Evolutionary conservation across 2,329 filamentous ascomycete genomes (phyloP).

Genomic region (Elsinoe australis): DNA sequence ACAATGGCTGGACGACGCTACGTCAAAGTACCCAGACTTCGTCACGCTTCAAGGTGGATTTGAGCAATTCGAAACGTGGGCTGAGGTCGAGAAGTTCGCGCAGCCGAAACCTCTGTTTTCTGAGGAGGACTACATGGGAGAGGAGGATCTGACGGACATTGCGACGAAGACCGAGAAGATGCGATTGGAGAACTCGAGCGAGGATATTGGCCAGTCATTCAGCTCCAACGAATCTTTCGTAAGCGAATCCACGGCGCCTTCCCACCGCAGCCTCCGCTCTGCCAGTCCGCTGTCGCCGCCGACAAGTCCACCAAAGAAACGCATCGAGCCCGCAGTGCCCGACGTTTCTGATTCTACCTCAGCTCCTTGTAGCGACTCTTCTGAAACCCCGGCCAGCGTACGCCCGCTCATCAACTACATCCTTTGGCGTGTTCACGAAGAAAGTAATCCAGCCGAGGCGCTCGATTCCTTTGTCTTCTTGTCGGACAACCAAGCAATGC

Average conservation of each 20-base stretch:
- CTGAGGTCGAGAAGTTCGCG: slow-evolving; percentile 42
- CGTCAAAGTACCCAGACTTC: slow-evolving; percentile 36
- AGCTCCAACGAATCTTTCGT: slow-evolving; percentile 39
- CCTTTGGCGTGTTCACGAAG: slow-evolving; percentile 45
- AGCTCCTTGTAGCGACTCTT: background rate
- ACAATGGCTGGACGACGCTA: slow-evolving; percentile 46
- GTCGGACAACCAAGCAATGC: slow-evolving; percentile 42
- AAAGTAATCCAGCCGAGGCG: slow-evolving; percentile 40
- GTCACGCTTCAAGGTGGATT: slow-evolving; percentile 43
- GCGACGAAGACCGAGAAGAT: slow-evolving; percentile 24
- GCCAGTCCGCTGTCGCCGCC: slow-evolving; percentile 26
- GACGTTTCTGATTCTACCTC: too few species aligned
- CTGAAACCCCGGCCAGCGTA: slow-evolving; percentile 22
- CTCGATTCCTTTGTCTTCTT: slow-evolving; percentile 46
- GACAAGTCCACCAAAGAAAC: slow-evolving; percentile 27
- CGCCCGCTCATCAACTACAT: slow-evolving; percentile 46
- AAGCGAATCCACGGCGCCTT: slow-evolving; percentile 34
- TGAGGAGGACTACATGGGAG: slow-evolving; percentile 38
- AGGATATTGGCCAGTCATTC: slow-evolving; percentile 11
- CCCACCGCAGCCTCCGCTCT: slow-evolving; percentile 33
- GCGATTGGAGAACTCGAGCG: background rate
- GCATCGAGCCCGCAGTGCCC: too few species aligned
- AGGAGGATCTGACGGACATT: slow-evolving; percentile 26
- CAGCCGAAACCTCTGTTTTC: slow-evolving; percentile 44
- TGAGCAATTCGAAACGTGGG: slow-evolving; percentile 42